Evolutionary conservation across 192 early-diverging fungal genomes (phyloP).

Genomic region (Backusella sp.): DNA sequence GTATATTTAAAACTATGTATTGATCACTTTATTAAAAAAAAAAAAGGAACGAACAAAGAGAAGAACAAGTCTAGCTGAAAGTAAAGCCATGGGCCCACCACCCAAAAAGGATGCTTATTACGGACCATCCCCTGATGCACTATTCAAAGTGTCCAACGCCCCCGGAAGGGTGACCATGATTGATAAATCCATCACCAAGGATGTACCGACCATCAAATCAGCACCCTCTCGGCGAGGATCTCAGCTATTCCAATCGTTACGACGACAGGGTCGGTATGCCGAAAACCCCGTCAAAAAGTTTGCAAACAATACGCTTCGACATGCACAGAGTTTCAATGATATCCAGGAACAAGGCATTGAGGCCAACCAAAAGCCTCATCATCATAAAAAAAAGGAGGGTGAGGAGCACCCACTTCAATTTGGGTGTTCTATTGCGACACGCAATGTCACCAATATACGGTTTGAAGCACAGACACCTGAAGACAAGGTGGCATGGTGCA

Average conservation of each 20-base stretch:
- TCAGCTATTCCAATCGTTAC: background rate
- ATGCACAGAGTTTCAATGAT: background rate
- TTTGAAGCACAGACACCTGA: constrained; percentile 20
- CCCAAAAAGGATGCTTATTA: background rate
- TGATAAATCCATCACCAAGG: constrained; percentile 1
- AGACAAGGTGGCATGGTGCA: constrained; percentile 22
- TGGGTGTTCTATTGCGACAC: constrained; percentile 21
- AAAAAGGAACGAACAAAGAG: background rate
- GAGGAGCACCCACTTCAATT: constrained; percentile 29
- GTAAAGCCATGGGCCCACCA: background rate
- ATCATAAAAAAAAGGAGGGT: background rate
- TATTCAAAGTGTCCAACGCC: constrained; percentile 10
- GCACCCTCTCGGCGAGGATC: background rate
- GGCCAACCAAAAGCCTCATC: background rate
- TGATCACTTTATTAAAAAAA: background rate
- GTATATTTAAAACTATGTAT: background rate
- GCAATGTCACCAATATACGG: background rate
- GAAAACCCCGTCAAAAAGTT: background rate
- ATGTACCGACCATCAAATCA: background rate
- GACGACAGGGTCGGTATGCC: background rate
- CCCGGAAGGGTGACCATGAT: constrained; percentile 19
- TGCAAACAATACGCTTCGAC: background rate
- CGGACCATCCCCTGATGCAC: constrained; percentile 6
- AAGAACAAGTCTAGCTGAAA: background rate
- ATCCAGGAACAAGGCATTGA: background rate